Conservation (phyloP, 2,329 filamentous ascomycete species). For the Alternaria sp. region DNA sequence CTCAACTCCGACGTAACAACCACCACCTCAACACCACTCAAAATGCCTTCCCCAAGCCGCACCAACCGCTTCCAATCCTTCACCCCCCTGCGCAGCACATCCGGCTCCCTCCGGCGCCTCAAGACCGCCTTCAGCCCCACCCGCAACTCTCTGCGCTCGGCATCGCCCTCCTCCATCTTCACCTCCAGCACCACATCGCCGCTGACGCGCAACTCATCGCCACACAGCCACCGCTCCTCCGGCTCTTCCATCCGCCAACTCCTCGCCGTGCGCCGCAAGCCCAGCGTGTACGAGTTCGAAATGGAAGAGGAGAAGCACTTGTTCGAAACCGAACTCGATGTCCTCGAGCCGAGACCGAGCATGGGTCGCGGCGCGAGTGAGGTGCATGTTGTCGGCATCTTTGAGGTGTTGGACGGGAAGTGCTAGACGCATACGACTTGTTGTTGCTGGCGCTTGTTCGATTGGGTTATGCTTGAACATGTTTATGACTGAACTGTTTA, state of each 20-base stretch:
- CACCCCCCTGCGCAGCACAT: constrained; percentile 40
- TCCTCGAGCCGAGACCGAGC: constrained; percentile 43
- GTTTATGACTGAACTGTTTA: neutral
- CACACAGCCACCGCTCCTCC: constrained; percentile 38
- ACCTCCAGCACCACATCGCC: constrained; percentile 38
- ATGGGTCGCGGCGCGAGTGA: constrained; percentile 17
- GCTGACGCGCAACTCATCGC: constrained; percentile 36
- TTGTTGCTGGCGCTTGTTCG: neutral
- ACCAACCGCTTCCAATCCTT: constrained; percentile 49
- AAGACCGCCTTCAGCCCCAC: constrained; percentile 45
- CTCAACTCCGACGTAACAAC: constrained; percentile 1
- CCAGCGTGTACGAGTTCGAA: constrained; percentile 43
- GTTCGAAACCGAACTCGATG: constrained; percentile 37
- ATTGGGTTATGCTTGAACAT: constrained; percentile 1
- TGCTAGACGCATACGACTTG: constrained; percentile 14
- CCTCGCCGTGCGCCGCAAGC: constrained; percentile 42
- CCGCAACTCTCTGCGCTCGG: constrained; percentile 35
- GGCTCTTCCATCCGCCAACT: constrained; percentile 36
- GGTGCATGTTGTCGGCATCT: constrained; percentile 46
- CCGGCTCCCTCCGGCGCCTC: constrained; percentile 39
- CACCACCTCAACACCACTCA: constrained; percentile 8
- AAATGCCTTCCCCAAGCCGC: constrained; percentile 41
- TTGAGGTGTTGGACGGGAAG: constrained; percentile 47
- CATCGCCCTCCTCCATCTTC: constrained; percentile 25
- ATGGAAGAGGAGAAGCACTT: constrained; percentile 43